Evolutionary conservation across 495 filamentous ascomycete genomes (phyloP).

Genomic region (Penicillium ochrochloron): DNA sequence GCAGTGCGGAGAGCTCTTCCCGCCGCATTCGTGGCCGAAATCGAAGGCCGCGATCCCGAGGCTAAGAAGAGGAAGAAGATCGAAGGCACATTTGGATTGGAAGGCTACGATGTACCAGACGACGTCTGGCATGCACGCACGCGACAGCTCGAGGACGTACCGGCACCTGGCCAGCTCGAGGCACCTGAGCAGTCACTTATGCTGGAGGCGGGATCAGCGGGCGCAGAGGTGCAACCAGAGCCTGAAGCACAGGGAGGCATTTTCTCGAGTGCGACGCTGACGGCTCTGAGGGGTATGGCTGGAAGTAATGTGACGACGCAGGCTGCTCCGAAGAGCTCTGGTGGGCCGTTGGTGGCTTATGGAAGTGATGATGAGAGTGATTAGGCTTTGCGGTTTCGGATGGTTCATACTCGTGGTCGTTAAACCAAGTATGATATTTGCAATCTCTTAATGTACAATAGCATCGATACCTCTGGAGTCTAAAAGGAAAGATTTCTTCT

Average conservation of each 20-base stretch:
- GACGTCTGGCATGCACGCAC: slow-evolving; percentile 86
- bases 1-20: slow-evolving; percentile 91
- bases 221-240: slow-evolving; percentile 21
- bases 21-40: slow-evolving; percentile 87
- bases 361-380: slow-evolving; percentile 87
- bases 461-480: slow-evolving; percentile 41
- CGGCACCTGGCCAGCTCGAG: slow-evolving; percentile 44
- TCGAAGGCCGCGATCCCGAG: slow-evolving; percentile 88
- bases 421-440: slow-evolving; percentile 16
- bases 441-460: slow-evolving; percentile 42
- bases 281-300: slow-evolving; percentile 64
- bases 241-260: slow-evolving; percentile 60
- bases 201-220: slow-evolving; percentile 42
- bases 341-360: slow-evolving; percentile 82
- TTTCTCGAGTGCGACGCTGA: slow-evolving; percentile 78
- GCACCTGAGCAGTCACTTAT: slow-evolving; percentile 48
- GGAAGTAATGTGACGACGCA: slow-evolving; percentile 44
- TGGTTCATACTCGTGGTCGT: background rate
- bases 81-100: slow-evolving; percentile 84
- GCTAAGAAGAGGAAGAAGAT: slow-evolving; percentile 86
- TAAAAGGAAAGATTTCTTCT: slow-evolving; percentile 19
- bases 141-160: slow-evolving; percentile 51
- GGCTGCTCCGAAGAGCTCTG: slow-evolving; percentile 34
- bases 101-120: slow-evolving; percentile 93
- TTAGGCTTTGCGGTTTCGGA: slow-evolving; percentile 28